Evolutionary conservation across 176 grass and related monocot species (phyloP), one percentile per base, ranked within the genome.

Genomic region (Canna indica): DNA sequence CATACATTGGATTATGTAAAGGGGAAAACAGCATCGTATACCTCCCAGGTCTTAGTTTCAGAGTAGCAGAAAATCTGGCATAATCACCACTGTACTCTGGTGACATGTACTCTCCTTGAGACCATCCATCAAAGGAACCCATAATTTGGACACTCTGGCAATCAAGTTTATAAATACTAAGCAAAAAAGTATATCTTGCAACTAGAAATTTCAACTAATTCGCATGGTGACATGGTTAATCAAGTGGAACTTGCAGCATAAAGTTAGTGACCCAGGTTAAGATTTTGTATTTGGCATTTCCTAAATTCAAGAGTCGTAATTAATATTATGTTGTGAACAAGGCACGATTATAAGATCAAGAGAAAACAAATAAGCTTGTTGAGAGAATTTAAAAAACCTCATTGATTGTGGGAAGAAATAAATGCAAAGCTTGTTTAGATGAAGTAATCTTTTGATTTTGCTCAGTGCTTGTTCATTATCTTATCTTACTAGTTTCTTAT

Each of bases 41-140:
- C 94, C 86, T 99, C 54, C 94, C 94, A 56, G 86, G 82, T 83
- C 94, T 87, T 70, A 99, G 94, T 69, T 85, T 90, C 73, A 97
- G 78, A 18, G 64, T 87, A 1, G 84, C 44, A 15, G 86, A 97
- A 70, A 97, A 97, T 77, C 79, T 97, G 35, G 80, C 68, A 36
- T 87, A 92, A 35, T 79, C 80, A 59, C 86, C 84, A 14, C 81
- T 81, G 81, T 92, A 92, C 56, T 93, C 89, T 39, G 60, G 78
- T 28, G 86, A 97, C 86, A 97, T 83, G 35, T 88, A 34, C 82
- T 87, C 94, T 27, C 94, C 94, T 57, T 87, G 36, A 30, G 81
- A 81, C 94, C 94, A 97, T 20, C 94, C 89, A 18, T 97, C 94
- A 31, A 93, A 97, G 63, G 94, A 90, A 13, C 94, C 94, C 86